Base-by-base conservation (phyloP, 805 yeast genomes). In the Spathaspora arborariae region DNA sequence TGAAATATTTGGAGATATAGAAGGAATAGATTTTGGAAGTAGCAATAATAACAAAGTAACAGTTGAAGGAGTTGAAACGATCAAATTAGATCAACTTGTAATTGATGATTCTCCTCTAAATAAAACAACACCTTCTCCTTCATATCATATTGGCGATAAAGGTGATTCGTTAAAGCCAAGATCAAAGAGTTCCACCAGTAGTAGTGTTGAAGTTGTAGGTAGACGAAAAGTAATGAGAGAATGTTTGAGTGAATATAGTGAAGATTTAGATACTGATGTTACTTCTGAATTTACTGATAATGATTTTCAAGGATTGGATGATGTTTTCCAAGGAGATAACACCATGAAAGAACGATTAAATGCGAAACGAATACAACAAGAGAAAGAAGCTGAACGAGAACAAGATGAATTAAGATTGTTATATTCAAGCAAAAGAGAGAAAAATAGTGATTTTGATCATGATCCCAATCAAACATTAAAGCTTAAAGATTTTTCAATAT, bases 201-300 rank as follows among this genome's bases (percentile, higher is more conserved):
- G 35, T 40, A 24, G 35, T n/a, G 44, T 48, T 13, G 35, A 30
- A 15, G n/a, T 30, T 30, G 35, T 16, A 3, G 18, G 18, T 13
- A 24, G 27, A 5, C 44, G 39, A 48, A 19, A 35, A 26, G 45
- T 51, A 22, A 48, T 50, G 18, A 41, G 45, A 36, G 46, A 48
- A 20, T 36, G 45, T 1, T 50, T 68, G 37, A 60, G 68, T 47
- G 72, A 68, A 21, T 68, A 67, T 48, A 67, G 74, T 45, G 75
- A 70, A 45, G 51, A 42, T 15, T 67, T 58, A 35, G 72, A 67
- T 26, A 71, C 75, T 0, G 74, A 69, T 42, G 60, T 62, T 33
- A 70, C 76, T 1, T 62, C 68, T 2, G 67, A 68, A 30, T 55
- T 70, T 50, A 59, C 67, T 44, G 75, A 67, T 21, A 70, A 67